phyloP scores from a whole-genome alignment of 2,329 filamentous ascomycete genomes.

The Pseudonectria foliicola region DNA sequence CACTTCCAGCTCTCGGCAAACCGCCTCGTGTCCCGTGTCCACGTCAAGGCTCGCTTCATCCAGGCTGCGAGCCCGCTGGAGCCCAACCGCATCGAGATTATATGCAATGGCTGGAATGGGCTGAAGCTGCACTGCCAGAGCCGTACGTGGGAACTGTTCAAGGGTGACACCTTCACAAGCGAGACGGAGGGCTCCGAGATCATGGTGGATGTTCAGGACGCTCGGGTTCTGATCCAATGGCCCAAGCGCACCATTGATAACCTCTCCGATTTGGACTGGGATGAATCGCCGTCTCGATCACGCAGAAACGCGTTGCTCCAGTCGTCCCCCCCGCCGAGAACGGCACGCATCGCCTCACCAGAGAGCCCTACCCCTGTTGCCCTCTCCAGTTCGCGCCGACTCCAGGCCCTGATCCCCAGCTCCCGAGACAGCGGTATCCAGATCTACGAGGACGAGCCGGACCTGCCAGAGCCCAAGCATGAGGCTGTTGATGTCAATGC shows the following conservation, averaged over 20 bases:
- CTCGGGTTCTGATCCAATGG: conserved; percentile 85
- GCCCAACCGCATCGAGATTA: conserved; percentile 74
- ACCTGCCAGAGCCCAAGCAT: conserved; percentile 29
- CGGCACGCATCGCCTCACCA: conserved; percentile 61
- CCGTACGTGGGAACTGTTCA: conserved; percentile 74
- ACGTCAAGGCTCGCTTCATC: conserved; percentile 82
- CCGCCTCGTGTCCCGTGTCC: conserved; percentile 85
- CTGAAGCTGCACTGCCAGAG: conserved; percentile 88
- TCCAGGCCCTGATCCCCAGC: conserved; percentile 39
- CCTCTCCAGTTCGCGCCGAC: conserved; percentile 35
- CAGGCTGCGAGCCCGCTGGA: conserved; percentile 60
- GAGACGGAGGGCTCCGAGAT: conserved; percentile 84
- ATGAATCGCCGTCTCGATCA: conserved; percentile 45
- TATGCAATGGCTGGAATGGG: conserved; percentile 94
- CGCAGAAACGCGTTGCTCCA: conserved; percentile 39
- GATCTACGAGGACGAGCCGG: conserved; percentile 65
- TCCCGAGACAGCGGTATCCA: conserved; percentile 42
- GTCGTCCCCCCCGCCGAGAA: conserved; percentile 53
- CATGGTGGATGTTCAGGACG: conserved; percentile 91
- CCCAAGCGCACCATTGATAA: conserved; percentile 51
- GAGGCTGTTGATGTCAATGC: conserved; percentile 24
- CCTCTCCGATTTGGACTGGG: conserved; percentile 65
- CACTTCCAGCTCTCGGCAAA: conserved; percentile 90
- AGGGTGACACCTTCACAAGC: conserved; percentile 84
- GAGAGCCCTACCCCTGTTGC: conserved; percentile 55